Evolutionary conservation across 2,329 filamentous ascomycete species (phyloP).

Genomic region (Verticillium alfalfae): DNA sequence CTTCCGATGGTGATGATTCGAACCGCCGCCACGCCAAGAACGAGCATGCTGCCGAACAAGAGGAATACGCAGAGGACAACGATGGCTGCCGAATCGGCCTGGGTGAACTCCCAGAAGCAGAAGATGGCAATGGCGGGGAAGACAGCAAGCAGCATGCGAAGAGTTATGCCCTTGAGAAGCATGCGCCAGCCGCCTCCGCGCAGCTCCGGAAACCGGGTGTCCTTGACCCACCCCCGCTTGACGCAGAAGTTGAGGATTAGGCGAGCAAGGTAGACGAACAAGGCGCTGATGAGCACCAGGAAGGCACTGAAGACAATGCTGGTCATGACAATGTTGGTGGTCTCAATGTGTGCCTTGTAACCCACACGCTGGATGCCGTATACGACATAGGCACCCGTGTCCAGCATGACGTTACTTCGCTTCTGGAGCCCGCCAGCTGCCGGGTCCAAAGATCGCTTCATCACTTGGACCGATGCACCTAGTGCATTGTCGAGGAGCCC

Average conservation of each 20-base stretch:
- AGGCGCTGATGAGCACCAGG: too few species aligned
- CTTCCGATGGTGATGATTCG: conserved; percentile 89
- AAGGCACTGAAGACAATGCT: conserved; percentile 78
- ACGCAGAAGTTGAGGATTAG: conserved; percentile 70
- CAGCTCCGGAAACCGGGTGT: conserved; percentile 87
- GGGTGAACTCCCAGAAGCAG: conserved; percentile 89
- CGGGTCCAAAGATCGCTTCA: conserved; percentile 42
- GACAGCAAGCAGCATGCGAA: conserved; percentile 83
- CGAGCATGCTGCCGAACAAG: conserved; percentile 71
- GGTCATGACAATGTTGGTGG: conserved; percentile 90
- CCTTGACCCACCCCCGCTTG: conserved; percentile 52
- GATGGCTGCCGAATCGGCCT: conserved; percentile 77
- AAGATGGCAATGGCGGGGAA: conserved; percentile 88
- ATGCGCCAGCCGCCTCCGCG: conserved; percentile 82
- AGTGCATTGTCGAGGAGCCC: conserved; percentile 70
- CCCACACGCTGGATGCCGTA: conserved; percentile 85
- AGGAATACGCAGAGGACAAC: conserved; percentile 77
- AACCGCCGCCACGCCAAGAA: conserved; percentile 78
- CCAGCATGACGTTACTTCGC: conserved; percentile 39
- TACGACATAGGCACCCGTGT: conserved; percentile 56
- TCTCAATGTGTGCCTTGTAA: conserved; percentile 78
- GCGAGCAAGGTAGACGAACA: conserved; percentile 64
- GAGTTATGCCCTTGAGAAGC: conserved; percentile 88
- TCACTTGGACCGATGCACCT: conserved; percentile 75
- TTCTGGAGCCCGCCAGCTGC: too few species aligned